Evolutionary conservation across 345 rosid species (phyloP).

Genomic region (Excoecaria agallocha): DNA sequence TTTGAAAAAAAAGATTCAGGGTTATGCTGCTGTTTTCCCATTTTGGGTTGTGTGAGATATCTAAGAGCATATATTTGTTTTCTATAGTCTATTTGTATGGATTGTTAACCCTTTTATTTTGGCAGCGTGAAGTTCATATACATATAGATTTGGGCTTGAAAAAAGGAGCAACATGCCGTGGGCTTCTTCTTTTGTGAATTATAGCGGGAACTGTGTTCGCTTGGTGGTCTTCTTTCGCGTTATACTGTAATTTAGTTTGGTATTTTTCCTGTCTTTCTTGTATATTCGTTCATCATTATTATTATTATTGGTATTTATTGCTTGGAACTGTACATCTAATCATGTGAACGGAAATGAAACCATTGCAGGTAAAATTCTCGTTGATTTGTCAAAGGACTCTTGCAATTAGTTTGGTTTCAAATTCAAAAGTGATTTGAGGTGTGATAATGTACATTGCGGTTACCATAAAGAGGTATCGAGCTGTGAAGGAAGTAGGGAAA

Average conservation of each 20-base stretch:
- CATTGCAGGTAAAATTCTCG: slow-evolving; percentile 38
- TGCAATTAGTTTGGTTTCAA: slow-evolving; percentile 16
- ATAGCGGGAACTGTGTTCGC: slow-evolving; percentile 57
- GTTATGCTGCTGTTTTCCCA: neutral
- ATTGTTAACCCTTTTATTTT: slow-evolving; percentile 6
- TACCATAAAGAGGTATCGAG: slow-evolving; percentile 68
- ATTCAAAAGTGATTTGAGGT: slow-evolving; percentile 37
- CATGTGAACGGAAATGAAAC: slow-evolving; percentile 15
- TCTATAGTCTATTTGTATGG: neutral
- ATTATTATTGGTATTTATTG: too few relatives aligned
- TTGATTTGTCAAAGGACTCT: slow-evolving; percentile 19
- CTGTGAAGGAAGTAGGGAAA: slow-evolving; percentile 68
- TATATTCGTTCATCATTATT: too few relatives aligned
- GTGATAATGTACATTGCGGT: slow-evolving; percentile 77
- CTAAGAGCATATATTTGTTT: slow-evolving; percentile 1
- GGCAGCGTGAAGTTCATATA: slow-evolving; percentile 28
- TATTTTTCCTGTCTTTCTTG: neutral
- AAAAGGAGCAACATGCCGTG: slow-evolving; percentile 66
- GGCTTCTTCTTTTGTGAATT: slow-evolving; percentile 62
- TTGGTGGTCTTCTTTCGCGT: slow-evolving; percentile 74
- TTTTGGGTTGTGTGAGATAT: neutral
- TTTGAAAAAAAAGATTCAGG: too few relatives aligned
- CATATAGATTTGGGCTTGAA: slow-evolving; percentile 18
- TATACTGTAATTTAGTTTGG: slow-evolving; percentile 58
- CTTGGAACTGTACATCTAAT: too few relatives aligned